Base-by-base conservation (phyloP, 2,329 filamentous ascomycete species). In the Chaetomium olivaceum region DNA sequence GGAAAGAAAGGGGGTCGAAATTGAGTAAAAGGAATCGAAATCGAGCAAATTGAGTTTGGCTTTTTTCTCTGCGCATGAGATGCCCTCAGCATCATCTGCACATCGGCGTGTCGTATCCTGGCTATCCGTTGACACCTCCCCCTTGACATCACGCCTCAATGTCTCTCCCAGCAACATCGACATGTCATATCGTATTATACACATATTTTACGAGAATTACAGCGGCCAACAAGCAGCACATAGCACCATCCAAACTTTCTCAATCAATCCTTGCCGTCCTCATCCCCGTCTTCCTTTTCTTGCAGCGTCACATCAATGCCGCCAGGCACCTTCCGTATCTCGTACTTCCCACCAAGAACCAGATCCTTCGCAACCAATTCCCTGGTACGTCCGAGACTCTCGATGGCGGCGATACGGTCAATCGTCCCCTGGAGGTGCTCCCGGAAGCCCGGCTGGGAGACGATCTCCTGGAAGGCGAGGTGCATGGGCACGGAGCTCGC, bases 401-500 rank as follows among this genome's bases (percentile, higher is more conserved):
- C 95, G 75, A 99, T 99, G 69, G 90, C 93, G n/a, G 84, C 80
- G 71, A 99, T 99, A 25, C 95, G 86, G 65, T 94, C 85, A 27
- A 97, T 80, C 0, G 95, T 98, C 3, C 85, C 88, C 67, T 96
- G 88, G 19, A 99, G 80, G 75, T 93, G 89, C 69, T 93, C 82
- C 27, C 92, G 88, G 76, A 99, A 99, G 6, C 91, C 91, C 4
- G 87, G 84, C 71, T 89, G 79, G 3, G 81, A 77, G 75, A 93
- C 97, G 14, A 99, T 93, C 73, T 93, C 87, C 64, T 88, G 85
- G 78, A 99, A 96, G 0, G 95, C 95, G 58, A 88, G 88, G 77
- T 96, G 92, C 95, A 99, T 99, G 1, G 95, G 95, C 29, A 99
- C 94, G 1, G 90, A 94, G 76, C 96, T 94, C 1, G 95, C 95